Conservation (phyloP, 2,329 filamentous ascomycete genomes). For the Lasiodiplodia sp. region DNA sequence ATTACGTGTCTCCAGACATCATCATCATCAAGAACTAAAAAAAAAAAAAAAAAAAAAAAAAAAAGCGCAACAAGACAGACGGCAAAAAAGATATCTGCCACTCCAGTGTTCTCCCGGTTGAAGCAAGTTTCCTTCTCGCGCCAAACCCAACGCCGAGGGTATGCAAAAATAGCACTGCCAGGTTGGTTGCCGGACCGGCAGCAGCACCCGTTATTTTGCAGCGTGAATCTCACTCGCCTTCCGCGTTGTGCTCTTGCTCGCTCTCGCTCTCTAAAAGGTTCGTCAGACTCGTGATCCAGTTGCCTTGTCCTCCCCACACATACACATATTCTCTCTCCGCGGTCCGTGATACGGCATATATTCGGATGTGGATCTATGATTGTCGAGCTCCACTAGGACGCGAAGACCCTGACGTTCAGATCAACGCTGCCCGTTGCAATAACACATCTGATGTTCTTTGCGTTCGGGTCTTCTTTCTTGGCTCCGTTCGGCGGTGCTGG, state of each 20-base stretch:
- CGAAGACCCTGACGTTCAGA: slow-evolving; percentile 79
- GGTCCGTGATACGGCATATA: slow-evolving; percentile 9
- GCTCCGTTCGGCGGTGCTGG: slow-evolving; percentile 34
- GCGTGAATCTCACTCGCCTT: slow-evolving; percentile 26
- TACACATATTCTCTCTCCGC: neutral
- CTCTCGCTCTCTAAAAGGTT: slow-evolving; percentile 4
- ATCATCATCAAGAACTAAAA: slow-evolving; percentile 17
- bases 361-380: slow-evolving; percentile 19
- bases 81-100: slow-evolving; percentile 21
- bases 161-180: slow-evolving; percentile 29
- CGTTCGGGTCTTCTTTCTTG: slow-evolving; percentile 61
- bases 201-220: slow-evolving; percentile 12
- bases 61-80: slow-evolving; percentile 27
- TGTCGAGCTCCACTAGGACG: slow-evolving; percentile 50
- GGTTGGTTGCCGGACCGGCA: slow-evolving; percentile 1
- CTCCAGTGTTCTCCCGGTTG: slow-evolving; percentile 23
- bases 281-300: slow-evolving; percentile 26
- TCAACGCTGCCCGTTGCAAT: slow-evolving; percentile 90
- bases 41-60: slow-evolving; percentile 18
- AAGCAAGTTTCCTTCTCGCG: slow-evolving; percentile 27
- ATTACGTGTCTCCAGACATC: slow-evolving; percentile 24
- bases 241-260: slow-evolving; percentile 12
- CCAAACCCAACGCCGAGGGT: slow-evolving; percentile 30
- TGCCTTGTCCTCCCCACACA: slow-evolving; percentile 27
- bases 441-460: slow-evolving; percentile 76